A percentile compares a stretch with the other conserved stretches of the same genome.
phyloP scores from a whole-genome alignment of 306 rosid species.

The Potentilla sterilis region DNA sequence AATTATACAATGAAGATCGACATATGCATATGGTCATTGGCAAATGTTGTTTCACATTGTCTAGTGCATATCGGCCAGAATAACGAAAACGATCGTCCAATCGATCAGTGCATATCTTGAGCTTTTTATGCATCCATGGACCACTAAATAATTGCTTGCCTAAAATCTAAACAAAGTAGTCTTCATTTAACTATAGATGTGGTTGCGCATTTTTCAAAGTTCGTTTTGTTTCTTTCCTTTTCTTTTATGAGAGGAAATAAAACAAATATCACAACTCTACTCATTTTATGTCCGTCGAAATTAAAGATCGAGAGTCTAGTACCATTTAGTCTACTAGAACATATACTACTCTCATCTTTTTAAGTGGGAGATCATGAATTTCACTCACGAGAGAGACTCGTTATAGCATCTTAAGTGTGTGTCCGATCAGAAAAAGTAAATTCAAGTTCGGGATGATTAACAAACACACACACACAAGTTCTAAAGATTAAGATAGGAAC shows the following conservation, averaged over 20 bases:
- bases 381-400: too few species aligned
- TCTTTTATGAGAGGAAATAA: background rate
- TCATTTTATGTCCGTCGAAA: background rate
- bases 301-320: too few species aligned
- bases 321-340: too few species aligned
- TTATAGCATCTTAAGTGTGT: too few species aligned
- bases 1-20: background rate
- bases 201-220: background rate
- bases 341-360: too few species aligned
- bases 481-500: background rate
- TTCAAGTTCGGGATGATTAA: background rate
- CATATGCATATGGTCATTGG: background rate
- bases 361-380: too few species aligned
- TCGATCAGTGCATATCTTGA: constrained; percentile 16
- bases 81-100: constrained; percentile 29
- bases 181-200: background rate
- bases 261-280: background rate
- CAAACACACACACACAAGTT: too few species aligned
- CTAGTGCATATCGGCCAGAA: background rate
- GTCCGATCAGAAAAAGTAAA: too few species aligned
- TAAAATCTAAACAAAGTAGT: background rate
- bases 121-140: constrained; percentile 4
- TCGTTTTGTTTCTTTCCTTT: background rate
- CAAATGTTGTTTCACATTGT: constrained; percentile 3
- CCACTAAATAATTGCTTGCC: constrained; percentile 19